Percentiles rank a stretch among this genome's conserved stretches.
Conservation (phyloP, 495 filamentous ascomycete species). For the Talaromyces wortmannii region DNA sequence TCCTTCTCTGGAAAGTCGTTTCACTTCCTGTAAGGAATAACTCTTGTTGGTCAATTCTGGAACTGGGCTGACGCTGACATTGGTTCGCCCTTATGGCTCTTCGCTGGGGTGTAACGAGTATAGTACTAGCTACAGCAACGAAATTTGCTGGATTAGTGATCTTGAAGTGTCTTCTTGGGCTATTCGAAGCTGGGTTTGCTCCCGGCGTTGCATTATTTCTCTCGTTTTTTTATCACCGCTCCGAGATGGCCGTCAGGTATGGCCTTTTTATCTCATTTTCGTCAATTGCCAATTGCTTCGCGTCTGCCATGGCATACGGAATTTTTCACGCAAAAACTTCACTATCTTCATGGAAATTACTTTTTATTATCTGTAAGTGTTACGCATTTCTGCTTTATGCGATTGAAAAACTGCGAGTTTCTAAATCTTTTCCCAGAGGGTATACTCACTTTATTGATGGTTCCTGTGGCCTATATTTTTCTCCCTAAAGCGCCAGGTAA, state of each 20-base stretch:
- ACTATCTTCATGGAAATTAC: background rate
- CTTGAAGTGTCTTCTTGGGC: background rate
- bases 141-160: background rate
- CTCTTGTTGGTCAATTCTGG: too few species aligned
- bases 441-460: background rate
- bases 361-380: background rate
- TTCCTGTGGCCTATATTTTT: background rate
- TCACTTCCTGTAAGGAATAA: background rate
- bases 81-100: background rate
- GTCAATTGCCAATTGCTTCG: background rate
- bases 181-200: background rate
- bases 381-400: too few species aligned
- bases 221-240: background rate
- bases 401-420: too few species aligned
- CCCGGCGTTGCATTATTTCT: background rate
- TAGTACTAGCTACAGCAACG: background rate
- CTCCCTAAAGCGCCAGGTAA: background rate
- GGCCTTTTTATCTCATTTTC: background rate
- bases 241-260: background rate
- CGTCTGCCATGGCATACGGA: background rate
- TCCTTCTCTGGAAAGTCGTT: background rate
- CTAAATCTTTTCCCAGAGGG: background rate
- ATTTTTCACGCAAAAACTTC: background rate
- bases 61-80: background rate
- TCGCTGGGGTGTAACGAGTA: background rate